These are phyloP conservation scores for Acacia acuminata DNA, from an alignment of 306 rosid species.

Conservation along the genomic window DNA sequence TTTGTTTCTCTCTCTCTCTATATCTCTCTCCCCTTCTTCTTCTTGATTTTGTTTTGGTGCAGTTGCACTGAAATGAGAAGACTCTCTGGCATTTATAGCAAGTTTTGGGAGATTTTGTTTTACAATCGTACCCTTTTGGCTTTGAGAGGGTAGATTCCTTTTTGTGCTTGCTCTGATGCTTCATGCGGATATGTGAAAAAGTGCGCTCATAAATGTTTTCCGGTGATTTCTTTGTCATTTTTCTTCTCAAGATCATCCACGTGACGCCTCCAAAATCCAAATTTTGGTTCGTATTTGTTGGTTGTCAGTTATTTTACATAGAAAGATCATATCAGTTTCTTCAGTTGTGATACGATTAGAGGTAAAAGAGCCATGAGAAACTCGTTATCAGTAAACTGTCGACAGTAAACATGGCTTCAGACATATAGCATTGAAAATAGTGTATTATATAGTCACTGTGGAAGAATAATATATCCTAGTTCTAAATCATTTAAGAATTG, in stretches of 20 bases:
- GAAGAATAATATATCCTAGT: background rate
- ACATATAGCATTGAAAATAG: background rate
- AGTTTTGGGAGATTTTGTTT: conserved; percentile 28
- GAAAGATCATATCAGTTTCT: background rate
- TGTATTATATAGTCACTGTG: background rate
- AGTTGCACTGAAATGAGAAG: conserved; percentile 7
- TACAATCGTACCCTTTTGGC: conserved; percentile 53
- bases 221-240: background rate
- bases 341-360: background rate
- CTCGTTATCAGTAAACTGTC: background rate
- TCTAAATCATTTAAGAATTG: background rate
- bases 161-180: conserved; percentile 50
- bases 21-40: background rate
- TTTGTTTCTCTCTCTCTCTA: background rate
- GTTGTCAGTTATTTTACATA: background rate
- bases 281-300: background rate
- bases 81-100: conserved; percentile 50
- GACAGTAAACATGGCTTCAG: background rate
- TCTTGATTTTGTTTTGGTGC: background rate
- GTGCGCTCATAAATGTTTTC: background rate
- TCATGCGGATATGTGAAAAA: background rate
- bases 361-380: background rate
- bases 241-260: background rate
- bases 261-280: background rate
- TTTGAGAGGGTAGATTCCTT: conserved; percentile 44